phyloP scores from a whole-genome alignment of 208 protist genomes.

The Crithidia acanthocephali region DNA sequence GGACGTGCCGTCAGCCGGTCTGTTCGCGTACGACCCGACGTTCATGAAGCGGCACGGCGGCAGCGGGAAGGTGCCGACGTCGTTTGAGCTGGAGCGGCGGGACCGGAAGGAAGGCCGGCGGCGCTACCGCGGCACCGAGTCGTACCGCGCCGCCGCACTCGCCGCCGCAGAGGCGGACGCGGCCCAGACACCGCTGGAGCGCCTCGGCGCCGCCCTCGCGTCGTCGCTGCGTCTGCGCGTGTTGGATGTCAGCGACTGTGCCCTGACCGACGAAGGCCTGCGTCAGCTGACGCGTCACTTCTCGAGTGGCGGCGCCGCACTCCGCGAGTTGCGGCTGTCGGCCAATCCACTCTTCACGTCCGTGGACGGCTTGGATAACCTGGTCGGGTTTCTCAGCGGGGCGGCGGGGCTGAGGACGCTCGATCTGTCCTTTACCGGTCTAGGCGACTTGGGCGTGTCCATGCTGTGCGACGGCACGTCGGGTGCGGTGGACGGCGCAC shows the following conservation, averaged over 20 bases:
- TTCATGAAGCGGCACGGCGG: constrained; percentile 52
- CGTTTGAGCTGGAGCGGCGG: constrained; percentile 76
- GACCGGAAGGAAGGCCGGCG: constrained; percentile 60
- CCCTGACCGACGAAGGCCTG: constrained; percentile 46
- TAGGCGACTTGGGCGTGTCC: constrained; percentile 71
- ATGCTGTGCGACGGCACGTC: constrained; percentile 64
- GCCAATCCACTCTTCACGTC: constrained; percentile 67
- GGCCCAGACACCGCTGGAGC: constrained; percentile 29
- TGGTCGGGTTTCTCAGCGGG: constrained; percentile 44
- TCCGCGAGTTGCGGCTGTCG: constrained; percentile 56
- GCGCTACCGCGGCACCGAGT: constrained; percentile 61
- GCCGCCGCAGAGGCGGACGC: background rate
- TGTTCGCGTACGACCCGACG: constrained; percentile 71
- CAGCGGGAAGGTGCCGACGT: constrained; percentile 65
- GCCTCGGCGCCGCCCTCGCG: constrained; percentile 58
- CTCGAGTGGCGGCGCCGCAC: constrained; percentile 24
- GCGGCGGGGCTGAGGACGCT: constrained; percentile 38
- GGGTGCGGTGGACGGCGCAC: constrained; percentile 32
- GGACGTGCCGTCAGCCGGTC: constrained; percentile 5
- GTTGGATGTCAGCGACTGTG: constrained; percentile 63
- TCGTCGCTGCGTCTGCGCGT: constrained; percentile 45
- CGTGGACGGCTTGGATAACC: constrained; percentile 41
- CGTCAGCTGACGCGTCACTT: constrained; percentile 29
- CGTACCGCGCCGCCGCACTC: background rate
- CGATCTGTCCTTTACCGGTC: constrained; percentile 69